Base-by-base conservation (phyloP, 2,329 filamentous ascomycete genomes). In the Juglanconis juglandina region DNA sequence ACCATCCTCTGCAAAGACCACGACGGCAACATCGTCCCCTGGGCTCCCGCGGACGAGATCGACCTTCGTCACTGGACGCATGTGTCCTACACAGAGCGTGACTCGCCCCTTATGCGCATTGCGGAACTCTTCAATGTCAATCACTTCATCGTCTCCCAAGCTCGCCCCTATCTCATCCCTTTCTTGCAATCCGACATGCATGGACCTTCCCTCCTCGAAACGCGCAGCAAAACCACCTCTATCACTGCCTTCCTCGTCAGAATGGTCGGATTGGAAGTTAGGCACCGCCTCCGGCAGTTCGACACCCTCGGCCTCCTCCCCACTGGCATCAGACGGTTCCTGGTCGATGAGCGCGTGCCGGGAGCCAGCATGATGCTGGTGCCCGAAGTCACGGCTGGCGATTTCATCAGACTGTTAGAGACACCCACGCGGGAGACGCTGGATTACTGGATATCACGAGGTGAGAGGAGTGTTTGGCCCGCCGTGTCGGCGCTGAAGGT, bases 81-180 rank as follows among this genome's bases (percentile, higher is more conserved):
- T 61, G 81, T 83, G 24, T 84, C 82, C 6, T 87, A 89, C 72
- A 81, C 81, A 47, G 87, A 90, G 63, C 85, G 85, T 47, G 87
- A 84, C 68, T 82, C 81, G 1, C 83, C 83, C 2, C 81, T 95
- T 1, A 81, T 86, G 57, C 85, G 91, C 44, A 87, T 95, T 35
- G 86, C 89, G 6, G 89, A 94, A 75, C 83, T 94, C 10, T 95
- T 95, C 81, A 96, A 96, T 71, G 91, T 96, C 56, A 96, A 96
- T 71, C 93, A 97, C 77, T 97, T 96, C 75, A 92, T 98, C 65
- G 87, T 98, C 66, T 95, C 90, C 65, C 94, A 97, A 76, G 92
- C 94, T 1, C 84, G 93, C 3, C 94, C 94, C 0, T 96, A 96
- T 73, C 80, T 96, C 14, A 88, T 94, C 34, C 93, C 93, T 0